Percentiles rank a stretch among this genome's conserved stretches.
Evolutionary conservation across 2,329 filamentous ascomycete species (phyloP).

Genomic region (Epichloe hybrida): DNA sequence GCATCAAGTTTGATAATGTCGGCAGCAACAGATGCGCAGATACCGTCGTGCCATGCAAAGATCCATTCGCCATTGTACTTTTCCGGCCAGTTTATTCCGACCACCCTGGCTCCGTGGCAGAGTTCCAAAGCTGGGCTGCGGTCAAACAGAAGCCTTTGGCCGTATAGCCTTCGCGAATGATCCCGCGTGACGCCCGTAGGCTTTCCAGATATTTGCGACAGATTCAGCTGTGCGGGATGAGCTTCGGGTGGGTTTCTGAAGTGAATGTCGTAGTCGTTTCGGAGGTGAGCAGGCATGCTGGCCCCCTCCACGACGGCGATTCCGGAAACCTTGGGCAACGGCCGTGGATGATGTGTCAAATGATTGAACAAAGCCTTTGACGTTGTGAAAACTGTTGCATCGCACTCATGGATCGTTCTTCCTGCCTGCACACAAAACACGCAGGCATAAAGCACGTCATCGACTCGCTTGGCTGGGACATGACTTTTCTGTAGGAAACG

Average conservation of each 20-base stretch:
- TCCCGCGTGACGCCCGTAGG: slow-evolving; percentile 33
- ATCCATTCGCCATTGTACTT: slow-evolving; percentile 42
- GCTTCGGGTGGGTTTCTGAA: slow-evolving; percentile 26
- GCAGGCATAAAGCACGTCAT: slow-evolving; percentile 41
- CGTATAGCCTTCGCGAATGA: slow-evolving; percentile 33
- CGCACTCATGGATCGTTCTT: slow-evolving; percentile 36
- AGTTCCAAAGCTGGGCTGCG: slow-evolving; percentile 32
- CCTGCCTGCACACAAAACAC: slow-evolving; percentile 39
- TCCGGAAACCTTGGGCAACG: slow-evolving; percentile 34
- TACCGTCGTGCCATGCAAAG: slow-evolving; percentile 43
- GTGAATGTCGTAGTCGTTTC: slow-evolving; percentile 41
- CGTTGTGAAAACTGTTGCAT: slow-evolving; percentile 43
- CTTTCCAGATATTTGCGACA: slow-evolving; percentile 24
- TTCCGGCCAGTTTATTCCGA: slow-evolving; percentile 36
- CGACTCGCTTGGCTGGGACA: slow-evolving; percentile 32
- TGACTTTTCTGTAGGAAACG: slow-evolving; percentile 45
- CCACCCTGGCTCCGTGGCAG: slow-evolving; percentile 33
- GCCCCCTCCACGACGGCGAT: slow-evolving; percentile 33
- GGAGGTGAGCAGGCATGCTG: slow-evolving; percentile 24
- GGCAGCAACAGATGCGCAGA: slow-evolving; percentile 34
- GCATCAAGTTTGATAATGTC: slow-evolving; percentile 35
- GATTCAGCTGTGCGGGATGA: slow-evolving; percentile 29
- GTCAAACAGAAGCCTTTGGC: slow-evolving; percentile 31
- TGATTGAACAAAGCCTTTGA: slow-evolving; percentile 39
- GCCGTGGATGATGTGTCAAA: slow-evolving; percentile 38